Percentiles rank a stretch among this genome's conserved stretches.
phyloP scores from a whole-genome alignment of 148 eudicot genomes.

The Chenopodium berlandieri region DNA sequence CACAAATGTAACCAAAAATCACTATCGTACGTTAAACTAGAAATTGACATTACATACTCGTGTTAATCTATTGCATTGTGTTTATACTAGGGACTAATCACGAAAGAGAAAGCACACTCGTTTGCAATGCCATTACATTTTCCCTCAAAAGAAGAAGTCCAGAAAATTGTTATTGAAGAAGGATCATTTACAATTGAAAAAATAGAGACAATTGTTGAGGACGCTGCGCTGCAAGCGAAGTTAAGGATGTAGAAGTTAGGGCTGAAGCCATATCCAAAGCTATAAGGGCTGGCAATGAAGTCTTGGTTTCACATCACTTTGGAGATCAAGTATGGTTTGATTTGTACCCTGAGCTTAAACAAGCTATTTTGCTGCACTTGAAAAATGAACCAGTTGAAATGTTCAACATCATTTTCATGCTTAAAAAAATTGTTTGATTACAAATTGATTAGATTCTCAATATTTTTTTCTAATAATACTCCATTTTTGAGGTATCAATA shows the following conservation, averaged over 20 bases:
- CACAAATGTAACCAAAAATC: no score
- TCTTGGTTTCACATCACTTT: constrained; percentile 27
- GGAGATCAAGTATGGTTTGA: constrained; percentile 15
- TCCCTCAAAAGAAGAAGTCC: constrained; percentile 31
- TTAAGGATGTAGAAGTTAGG: not conserved
- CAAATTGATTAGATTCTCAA: no score
- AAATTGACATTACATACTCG: not conserved
- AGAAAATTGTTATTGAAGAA: constrained; percentile 15
- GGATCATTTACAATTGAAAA: constrained; percentile 28
- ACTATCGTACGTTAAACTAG: no score
- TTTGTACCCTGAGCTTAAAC: constrained; percentile 11
- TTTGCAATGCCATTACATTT: constrained; percentile 34
- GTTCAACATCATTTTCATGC: constrained; percentile 18
- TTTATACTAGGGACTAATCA: constrained; percentile 23
- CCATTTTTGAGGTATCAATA: no score
- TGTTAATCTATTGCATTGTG: not conserved
- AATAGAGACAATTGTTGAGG: constrained; percentile 7
- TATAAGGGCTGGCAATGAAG: constrained; percentile 14
- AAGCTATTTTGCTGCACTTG: constrained; percentile 11
- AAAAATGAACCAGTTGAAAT: not conserved
- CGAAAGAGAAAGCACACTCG: constrained; percentile 29
- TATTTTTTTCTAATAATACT: no score
- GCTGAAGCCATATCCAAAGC: constrained; percentile 17
- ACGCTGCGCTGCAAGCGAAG: not conserved
- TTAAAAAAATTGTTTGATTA: not conserved